Evolutionary conservation across 1,139 yeast genomes (phyloP), one percentile per base, ranked within the genome.

Genomic region (Yamadazyma epiphylla): DNA sequence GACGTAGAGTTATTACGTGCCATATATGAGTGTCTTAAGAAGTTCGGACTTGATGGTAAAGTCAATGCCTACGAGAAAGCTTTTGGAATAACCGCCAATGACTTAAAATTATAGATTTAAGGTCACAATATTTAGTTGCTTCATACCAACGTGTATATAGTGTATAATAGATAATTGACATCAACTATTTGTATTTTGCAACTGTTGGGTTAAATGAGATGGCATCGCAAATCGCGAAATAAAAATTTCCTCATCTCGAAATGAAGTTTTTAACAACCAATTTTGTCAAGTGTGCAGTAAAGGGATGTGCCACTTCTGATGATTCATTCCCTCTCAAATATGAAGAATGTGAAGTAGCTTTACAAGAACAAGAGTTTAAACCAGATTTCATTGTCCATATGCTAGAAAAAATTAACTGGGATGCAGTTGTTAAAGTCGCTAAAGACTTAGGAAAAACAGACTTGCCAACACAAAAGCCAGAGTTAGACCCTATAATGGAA

Each of bases 241-340:
- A 17, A 17, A 7, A 7, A 7, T 17, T 17, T 17, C 19, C 9
- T 17, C n/a, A n/a, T n/a, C n/a, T n/a, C 5, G 13, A 6, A 14
- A 34, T 91, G 98, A 91, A 91, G 64, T 80, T 91, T 49, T 66
- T 91, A 25, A 89, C 98, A 19, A 86, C 97, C 25, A 91, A 94
- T 58, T 94, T 91, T 57, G 94, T 91, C 39, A 88, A 84, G 55
- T 91, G 99, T 58, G 91, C 97, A 0, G 85, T 88, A 39, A 80
- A 83, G 49, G 52, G 77, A 5, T 91, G 99, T 52, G 86, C 82
- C 35, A 64, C 78, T 17, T 74, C 91, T 7, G 73, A 77, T 19
- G 77, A 78, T 5, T 77, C 94, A 13, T 91, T 88, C 53, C 99
- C 99, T 2, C 70, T 91, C 35, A 66, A 70, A 41, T 89, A 73